phyloP scores from a whole-genome alignment of 73 alveolate genomes.

The Uronychia binucleata region DNA sequence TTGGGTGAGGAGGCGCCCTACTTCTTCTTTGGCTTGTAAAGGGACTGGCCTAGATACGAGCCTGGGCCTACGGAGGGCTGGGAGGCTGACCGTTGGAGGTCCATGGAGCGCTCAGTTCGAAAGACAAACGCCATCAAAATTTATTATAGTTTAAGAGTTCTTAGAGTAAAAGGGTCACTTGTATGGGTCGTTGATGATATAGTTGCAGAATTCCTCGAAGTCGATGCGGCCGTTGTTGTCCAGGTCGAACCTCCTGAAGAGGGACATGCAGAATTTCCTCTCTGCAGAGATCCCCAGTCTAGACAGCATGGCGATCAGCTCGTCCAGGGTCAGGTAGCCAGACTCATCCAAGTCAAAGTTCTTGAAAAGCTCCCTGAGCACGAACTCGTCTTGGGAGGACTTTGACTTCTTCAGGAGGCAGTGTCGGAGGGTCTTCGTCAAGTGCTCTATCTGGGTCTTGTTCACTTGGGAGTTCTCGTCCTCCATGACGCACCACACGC shows the following conservation, averaged over 20 bases:
- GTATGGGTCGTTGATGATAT: constrained; percentile 47
- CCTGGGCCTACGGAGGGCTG: constrained; percentile 58
- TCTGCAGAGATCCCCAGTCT: constrained; percentile 25
- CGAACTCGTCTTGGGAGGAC: constrained; percentile 30
- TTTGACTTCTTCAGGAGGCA: constrained; percentile 35
- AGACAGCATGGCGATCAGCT: constrained; percentile 33
- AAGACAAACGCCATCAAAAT: constrained; percentile 63
- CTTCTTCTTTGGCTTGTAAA: constrained; percentile 5
- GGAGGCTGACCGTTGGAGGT: constrained; percentile 12
- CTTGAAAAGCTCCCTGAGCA: constrained; percentile 38
- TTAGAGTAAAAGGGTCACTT: constrained; percentile 14
- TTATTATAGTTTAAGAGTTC: not conserved
- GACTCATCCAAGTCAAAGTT: constrained; percentile 23
- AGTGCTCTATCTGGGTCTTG: constrained; percentile 31
- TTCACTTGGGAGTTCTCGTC: constrained; percentile 49
- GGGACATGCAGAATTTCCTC: constrained; percentile 25
- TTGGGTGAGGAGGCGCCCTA: not conserved
- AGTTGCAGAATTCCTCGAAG: constrained; percentile 46
- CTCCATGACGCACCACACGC: constrained; percentile 57
- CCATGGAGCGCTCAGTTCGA: constrained; percentile 51
- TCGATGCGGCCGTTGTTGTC: constrained; percentile 32
- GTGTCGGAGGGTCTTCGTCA: constrained; percentile 38
- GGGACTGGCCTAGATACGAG: constrained; percentile 48
- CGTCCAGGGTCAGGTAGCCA: constrained; percentile 41
- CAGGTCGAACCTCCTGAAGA: constrained; percentile 28